Base-by-base conservation (phyloP, 169 alveolate species). In the Theileria parva region DNA sequence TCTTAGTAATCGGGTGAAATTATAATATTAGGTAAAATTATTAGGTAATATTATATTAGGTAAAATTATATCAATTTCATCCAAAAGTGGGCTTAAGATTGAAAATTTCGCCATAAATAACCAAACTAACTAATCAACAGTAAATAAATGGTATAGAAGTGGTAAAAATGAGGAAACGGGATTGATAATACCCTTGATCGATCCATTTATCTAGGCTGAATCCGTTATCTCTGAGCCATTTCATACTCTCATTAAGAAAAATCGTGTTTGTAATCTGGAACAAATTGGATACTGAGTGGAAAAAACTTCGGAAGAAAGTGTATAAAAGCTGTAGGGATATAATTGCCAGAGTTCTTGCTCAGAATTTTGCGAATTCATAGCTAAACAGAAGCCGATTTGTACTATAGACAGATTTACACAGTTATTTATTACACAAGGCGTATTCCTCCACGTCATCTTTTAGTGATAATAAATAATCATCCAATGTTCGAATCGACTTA, bases 371-470 rank as follows among this genome's bases (percentile, higher is more conserved):
- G 69, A 68, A 57, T 80, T 37, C 11, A 64, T 81, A 9, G 86
- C 88, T 23, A 83, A 48, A 59, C 92, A 87, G 71, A 87, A 85
- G 19, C 92, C 92, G 3, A 86, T 50, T 77, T 86, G 92, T 64
- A 83, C 92, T 86, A 86, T 48, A 64, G 21, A 78, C 66, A 19
- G 50, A 50, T 7, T 44, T 60, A 44, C 25, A 37, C 23, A n/a
- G 39, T 9, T 19, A 37, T 30, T 50, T 71, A 81, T 11, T 77
- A 68, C 79, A 61, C 51, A 73, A 30, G 27, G 80, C 71, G 37
- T 57, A 73, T 57, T 73, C 71, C 8, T 73, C 80, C 27, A 28
- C 80, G 32, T 64, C 69, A 7, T 28, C 80, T 53, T 67, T 77
- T 11, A 67, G 57, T 21, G 86, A 50, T 15, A 67, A 6, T 6